Conservation (phyloP, 2,329 filamentous ascomycete genomes). For the Hypoxylon sp. region DNA sequence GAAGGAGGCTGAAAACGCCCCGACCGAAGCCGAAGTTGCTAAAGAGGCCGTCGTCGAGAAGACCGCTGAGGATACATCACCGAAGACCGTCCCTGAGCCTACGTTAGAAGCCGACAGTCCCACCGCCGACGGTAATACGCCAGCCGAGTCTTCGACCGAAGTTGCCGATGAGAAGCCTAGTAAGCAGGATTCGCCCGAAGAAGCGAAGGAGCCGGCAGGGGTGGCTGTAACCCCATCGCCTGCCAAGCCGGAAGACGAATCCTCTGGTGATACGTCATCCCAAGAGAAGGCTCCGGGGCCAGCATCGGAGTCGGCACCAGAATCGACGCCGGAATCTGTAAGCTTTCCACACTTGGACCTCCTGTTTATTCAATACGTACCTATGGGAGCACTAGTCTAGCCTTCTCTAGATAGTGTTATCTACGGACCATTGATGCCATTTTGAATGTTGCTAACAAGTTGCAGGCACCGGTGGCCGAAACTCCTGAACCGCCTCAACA, state of each 20-base stretch:
- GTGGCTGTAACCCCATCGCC: constrained; percentile 8
- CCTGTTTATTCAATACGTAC: neutral
- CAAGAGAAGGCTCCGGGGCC: constrained; percentile 12
- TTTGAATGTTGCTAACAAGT: constrained; percentile 4
- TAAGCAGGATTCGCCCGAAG: constrained; percentile 20
- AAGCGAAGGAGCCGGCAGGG: constrained; percentile 1
- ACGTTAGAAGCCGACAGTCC: neutral
- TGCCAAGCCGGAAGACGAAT: constrained; percentile 5
- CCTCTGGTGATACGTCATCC: constrained; percentile 4
- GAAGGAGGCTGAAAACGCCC: constrained; percentile 10
- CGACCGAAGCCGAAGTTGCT: constrained; percentile 6
- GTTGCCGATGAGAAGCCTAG: constrained; percentile 6
- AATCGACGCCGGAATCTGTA: constrained; percentile 18
- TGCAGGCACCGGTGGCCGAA: constrained; percentile 3
- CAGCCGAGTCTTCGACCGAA: constrained; percentile 17
- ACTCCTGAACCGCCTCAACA: neutral
- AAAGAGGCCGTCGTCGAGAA: constrained; percentile 7
- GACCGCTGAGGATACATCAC: constrained; percentile 4
- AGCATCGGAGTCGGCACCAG: neutral
- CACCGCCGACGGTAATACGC: constrained; percentile 1
- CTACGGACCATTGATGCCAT: neutral
- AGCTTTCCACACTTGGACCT: constrained; percentile 2
- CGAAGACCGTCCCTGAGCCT: constrained; percentile 9
- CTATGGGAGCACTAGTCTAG: neutral
- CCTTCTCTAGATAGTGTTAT: neutral